Evolutionary conservation across 2,329 filamentous ascomycete species (phyloP).

Genomic region (Talaromyces amestolkiae): DNA sequence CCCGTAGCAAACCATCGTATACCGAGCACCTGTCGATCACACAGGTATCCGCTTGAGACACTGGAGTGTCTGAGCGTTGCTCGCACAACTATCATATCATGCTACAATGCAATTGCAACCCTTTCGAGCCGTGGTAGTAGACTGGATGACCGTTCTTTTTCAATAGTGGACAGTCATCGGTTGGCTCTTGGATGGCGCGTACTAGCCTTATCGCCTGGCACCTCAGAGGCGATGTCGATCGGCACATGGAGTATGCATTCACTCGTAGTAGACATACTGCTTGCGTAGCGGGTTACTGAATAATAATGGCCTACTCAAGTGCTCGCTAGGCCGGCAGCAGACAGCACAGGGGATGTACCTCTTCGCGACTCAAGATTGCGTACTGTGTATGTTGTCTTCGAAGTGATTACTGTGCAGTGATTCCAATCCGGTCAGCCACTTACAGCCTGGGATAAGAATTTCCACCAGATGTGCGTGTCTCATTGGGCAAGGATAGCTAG

Average conservation of each 20-base stretch:
- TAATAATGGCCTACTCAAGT: too few relatives aligned
- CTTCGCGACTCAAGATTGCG: not conserved
- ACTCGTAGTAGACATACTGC: too few relatives aligned
- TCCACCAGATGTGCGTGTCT: not conserved
- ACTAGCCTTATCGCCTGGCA: not conserved
- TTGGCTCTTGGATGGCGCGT: slow-evolving; percentile 5
- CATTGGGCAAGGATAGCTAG: not conserved
- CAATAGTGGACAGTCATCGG: not conserved
- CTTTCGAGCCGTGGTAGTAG: too few relatives aligned
- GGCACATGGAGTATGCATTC: slow-evolving; percentile 8
- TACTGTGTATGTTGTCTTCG: not conserved
- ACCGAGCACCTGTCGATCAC: not conserved
- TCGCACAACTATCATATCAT: not conserved
- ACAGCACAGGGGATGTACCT: too few relatives aligned
- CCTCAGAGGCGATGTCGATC: not conserved
- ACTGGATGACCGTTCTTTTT: not conserved
- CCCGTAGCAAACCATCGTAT: not conserved
- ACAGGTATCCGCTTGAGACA: not conserved
- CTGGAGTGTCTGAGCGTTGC: not conserved
- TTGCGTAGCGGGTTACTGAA: too few relatives aligned
- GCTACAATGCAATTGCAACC: not conserved
- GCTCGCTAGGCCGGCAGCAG: too few relatives aligned
- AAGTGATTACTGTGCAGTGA: not conserved
- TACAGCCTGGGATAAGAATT: not conserved
- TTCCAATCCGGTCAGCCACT: not conserved